Evolutionary conservation across 805 yeast species (phyloP).

Genomic region (Hanseniaspora lachancei): DNA sequence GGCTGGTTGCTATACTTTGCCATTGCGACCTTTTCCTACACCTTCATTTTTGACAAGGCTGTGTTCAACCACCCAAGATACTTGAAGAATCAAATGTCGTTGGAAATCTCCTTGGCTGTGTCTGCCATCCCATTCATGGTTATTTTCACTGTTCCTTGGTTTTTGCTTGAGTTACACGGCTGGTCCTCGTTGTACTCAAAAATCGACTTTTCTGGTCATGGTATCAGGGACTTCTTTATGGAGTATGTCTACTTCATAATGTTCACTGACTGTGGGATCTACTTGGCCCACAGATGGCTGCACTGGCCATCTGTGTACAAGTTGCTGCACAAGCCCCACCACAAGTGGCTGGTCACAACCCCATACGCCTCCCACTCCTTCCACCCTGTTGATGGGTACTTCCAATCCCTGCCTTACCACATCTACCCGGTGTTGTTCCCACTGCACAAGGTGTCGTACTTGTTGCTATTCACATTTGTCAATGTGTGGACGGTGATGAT

Average conservation of each 20-base stretch:
- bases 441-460: slow-evolving; percentile 72
- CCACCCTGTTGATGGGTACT: slow-evolving; percentile 95
- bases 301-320: slow-evolving; percentile 90
- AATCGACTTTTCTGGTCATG: slow-evolving; percentile 49
- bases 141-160: slow-evolving; percentile 76
- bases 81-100: slow-evolving; percentile 78
- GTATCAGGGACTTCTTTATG: slow-evolving; percentile 46
- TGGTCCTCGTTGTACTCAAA: slow-evolving; percentile 65
- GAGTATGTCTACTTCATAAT: slow-evolving; percentile 72
- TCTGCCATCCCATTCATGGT: slow-evolving; percentile 87
- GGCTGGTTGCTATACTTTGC: slow-evolving; percentile 74
- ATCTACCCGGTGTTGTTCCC: slow-evolving; percentile 86
- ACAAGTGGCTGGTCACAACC: slow-evolving; percentile 97
- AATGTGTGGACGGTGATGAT: slow-evolving; percentile 98
- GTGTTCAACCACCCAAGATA: slow-evolving; percentile 93
- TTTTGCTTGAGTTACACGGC: slow-evolving; percentile 70
- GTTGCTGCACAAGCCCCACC: slow-evolving; percentile 87
- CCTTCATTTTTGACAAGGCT: slow-evolving; percentile 69
- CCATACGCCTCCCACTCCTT: slow-evolving; percentile 97
- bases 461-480: slow-evolving; percentile 73
- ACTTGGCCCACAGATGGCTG: slow-evolving; percentile 79
- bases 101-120: slow-evolving; percentile 69
- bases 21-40: slow-evolving; percentile 66
- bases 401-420: slow-evolving; percentile 89
- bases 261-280: slow-evolving; percentile 90